Evolutionary conservation across 176 grass and related monocot species (phyloP), one percentile per base, ranked within the genome.

Genomic region (Avena atlantica): DNA sequence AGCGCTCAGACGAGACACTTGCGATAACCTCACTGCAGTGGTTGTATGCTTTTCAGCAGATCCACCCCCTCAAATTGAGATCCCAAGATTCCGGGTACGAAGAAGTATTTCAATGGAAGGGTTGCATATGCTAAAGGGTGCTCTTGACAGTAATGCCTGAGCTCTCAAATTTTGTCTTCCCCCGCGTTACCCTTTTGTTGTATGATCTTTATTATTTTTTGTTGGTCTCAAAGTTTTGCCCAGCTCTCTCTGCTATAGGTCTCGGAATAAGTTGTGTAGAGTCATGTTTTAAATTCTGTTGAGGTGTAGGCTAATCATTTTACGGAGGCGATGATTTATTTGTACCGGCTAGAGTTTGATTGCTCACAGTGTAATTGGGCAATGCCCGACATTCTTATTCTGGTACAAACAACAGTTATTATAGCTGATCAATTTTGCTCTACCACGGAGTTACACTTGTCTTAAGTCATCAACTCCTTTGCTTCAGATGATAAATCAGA

Each of bases 91-190:
- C 74, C 78, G 89, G 56, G 91, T 93, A 51, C 92, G 96, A 12
- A 93, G 92, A 88, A 95, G 96, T 80, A 98, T 98, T 58, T 98
- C 96, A 1, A 89, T 98, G 89, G 96, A 98, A 80, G 93, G 89
- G 2, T 71, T 98, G 86, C 88, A 95, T 92, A 78, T 84, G 56
- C 56, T 98, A 12, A 93, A 82, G 85, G 96, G 93, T 73, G 96
- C 96, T 85, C 82, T 98, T 48, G 93, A 98, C 61, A 92, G 81
- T 86, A 90, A 95, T 87, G 23, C 44, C 56, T 95, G 86, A 95
- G 21, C 52, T 71, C 53, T 16, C 3, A n/a, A 69, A 49, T 69
- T 47, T 37, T 81, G 83, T 49, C 48, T 68, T 20, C 37, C 8
- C 64, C 19, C 0, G 11, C 72, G 13, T 80, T 85, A 88, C 82